Evolutionary conservation across 2,329 filamentous ascomycete species (phyloP), one percentile per base, ranked within the genome.

Genomic region (Diaporthe amygdali): DNA sequence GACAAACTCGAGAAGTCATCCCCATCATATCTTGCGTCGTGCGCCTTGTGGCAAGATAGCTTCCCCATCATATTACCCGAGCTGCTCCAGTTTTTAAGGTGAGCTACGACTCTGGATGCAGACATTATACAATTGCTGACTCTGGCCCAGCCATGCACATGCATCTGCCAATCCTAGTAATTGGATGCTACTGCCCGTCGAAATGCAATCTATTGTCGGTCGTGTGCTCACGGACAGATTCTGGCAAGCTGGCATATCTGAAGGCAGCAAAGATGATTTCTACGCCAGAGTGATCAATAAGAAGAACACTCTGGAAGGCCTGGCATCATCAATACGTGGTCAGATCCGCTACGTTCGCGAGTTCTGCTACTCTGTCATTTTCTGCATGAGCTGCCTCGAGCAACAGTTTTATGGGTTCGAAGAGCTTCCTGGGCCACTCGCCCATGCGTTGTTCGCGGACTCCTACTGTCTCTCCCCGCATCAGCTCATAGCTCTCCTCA

Each of bases 171-270:
- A 97, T 76, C 90, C 94, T 1, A 86, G 89, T 25, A 97, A 95
- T 78, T 99, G 96, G 96, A 86, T 88, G 12, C 89, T 91, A 39
- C 83, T 97, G 20, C 92, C 95, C 1, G 80, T 85, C 14, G 94
- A 97, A 51, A 92, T 97, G 86, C 91, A 91, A 71, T 84, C 88
- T 6, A 90, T 97, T 66, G 93, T 98, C 47, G 89, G 91, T 52
- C 90, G 94, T 27, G 94, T 98, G 25, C 84, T 99, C 27, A 97
- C 95, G 17, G 96, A 99, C 81, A 89, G 96, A 30, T 99, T 99
- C 80, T 99, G 96, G 96, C 96, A 99, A 84, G 94, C 95, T 8
- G 96, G 96, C 12, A 99, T 99, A 64, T 98, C 96, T 0, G 93
- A 92, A 73, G 96, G 97, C 32, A 98, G 94, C 76, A 95, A 96